phyloP scores from a whole-genome alignment of 306 rosid species.

The Pterocarpus macrocarpus region DNA sequence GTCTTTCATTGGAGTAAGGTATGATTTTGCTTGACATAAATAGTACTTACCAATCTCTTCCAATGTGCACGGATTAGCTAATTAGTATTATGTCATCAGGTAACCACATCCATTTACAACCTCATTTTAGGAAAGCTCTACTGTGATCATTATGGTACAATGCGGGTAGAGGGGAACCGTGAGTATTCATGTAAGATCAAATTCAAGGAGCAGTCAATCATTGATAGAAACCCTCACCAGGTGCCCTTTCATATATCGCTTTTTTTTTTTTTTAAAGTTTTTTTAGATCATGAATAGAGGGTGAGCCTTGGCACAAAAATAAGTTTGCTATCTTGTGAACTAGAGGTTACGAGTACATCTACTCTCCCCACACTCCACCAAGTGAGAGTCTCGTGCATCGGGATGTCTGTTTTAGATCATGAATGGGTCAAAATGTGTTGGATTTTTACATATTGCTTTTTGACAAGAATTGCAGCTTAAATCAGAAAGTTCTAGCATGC shows the following conservation, averaged over 20 bases:
- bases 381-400: no score
- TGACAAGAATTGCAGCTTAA: not conserved
- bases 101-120: conserved; percentile 96
- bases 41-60: conserved; percentile 19
- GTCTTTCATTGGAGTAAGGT: conserved; percentile 93
- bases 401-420: not conserved
- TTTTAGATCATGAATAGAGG: no score
- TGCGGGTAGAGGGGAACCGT: conserved; percentile 77
- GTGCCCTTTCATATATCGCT: conserved; percentile 53
- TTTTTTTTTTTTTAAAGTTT: not conserved
- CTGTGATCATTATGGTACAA: conserved; percentile 97
- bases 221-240: conserved; percentile 94
- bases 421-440: not conserved
- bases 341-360: no score
- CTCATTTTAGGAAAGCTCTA: conserved; percentile 94
- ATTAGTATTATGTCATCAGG: conserved; percentile 61
- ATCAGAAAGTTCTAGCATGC: not conserved
- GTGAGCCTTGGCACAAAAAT: no score
- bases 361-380: no score
- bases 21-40: conserved; percentile 28
- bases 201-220: conserved; percentile 92
- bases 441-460: conserved; percentile 18
- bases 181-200: conserved; percentile 78
- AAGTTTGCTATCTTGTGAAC: no score
- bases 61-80: conserved; percentile 33